Percentiles rank a stretch among this genome's conserved stretches.
Conservation (phyloP, 768 basidiomycete genomes). For the Scleroderma bovista region DNA sequence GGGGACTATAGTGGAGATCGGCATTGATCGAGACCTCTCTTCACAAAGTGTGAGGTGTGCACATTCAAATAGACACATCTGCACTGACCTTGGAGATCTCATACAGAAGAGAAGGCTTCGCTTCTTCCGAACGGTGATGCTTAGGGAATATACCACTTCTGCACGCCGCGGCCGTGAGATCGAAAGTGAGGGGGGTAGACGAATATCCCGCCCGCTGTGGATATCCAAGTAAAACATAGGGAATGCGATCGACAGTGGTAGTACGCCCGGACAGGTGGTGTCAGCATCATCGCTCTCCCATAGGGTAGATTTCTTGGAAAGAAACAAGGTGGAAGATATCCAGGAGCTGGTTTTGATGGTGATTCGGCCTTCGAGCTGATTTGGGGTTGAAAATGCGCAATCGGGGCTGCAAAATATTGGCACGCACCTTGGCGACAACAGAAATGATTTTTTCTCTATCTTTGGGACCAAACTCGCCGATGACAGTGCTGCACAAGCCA, state of each 20-base stretch:
- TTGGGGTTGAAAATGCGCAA: background rate
- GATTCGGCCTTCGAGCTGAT: conserved; percentile 22
- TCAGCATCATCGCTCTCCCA: conserved; percentile 14
- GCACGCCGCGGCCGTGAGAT: conserved; percentile 19
- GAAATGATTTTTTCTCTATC: conserved; percentile 23
- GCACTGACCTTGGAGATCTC: conserved; percentile 13
- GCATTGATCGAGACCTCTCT: conserved; percentile 22
- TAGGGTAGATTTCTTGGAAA: conserved; percentile 19
- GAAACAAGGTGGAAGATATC: conserved; percentile 8
- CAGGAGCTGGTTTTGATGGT: conserved; percentile 11
- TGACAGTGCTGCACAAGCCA: conserved; percentile 24
- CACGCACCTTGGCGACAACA: conserved; percentile 23
- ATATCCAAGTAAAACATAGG: conserved; percentile 23
- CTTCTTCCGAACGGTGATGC: conserved; percentile 18
- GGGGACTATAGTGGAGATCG: conserved; percentile 21
- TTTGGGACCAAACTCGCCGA: conserved; percentile 23
- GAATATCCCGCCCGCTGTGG: conserved; percentile 12
- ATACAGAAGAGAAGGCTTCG: conserved; percentile 15
- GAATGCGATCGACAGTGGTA: conserved; percentile 27
- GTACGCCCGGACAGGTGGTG: conserved; percentile 20
- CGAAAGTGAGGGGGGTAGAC: conserved; percentile 28
- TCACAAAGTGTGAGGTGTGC: background rate
- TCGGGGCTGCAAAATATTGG: background rate
- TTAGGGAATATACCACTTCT: conserved; percentile 21
- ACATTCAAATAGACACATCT: background rate